Conservation (phyloP, 2,329 filamentous ascomycete species). For the Fusarium sp. region DNA sequence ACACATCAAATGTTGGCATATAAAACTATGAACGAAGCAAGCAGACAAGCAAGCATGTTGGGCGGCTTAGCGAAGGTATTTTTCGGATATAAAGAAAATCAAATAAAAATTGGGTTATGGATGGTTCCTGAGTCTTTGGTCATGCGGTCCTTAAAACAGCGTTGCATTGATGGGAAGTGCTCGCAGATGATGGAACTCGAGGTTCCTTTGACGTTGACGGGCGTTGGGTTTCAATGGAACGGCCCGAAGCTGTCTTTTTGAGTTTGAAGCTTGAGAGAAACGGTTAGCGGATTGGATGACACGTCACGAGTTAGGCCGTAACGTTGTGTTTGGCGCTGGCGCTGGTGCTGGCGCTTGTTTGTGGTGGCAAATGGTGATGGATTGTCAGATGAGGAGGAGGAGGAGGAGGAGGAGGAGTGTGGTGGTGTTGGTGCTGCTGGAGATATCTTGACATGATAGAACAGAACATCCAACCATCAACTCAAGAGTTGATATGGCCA, state of each 20-base stretch:
- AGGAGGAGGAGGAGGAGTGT: too few relatives aligned
- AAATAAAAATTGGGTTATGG: slow-evolving; percentile 11
- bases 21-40: slow-evolving; percentile 9
- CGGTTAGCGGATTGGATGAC: slow-evolving; percentile 2
- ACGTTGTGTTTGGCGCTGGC: slow-evolving; percentile 6
- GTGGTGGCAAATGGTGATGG: slow-evolving; percentile 27
- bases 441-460: not conserved
- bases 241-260: slow-evolving; percentile 13
- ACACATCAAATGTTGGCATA: slow-evolving; percentile 18
- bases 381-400: too few relatives aligned
- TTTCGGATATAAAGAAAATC: slow-evolving; percentile 22
- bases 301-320: slow-evolving; percentile 13
- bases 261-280: slow-evolving; percentile 19
- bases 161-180: not conserved
- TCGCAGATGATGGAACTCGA: not conserved
- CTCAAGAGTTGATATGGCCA: not conserved
- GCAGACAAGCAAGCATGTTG: slow-evolving; percentile 18
- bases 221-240: slow-evolving; percentile 6
- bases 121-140: not conserved
- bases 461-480: not conserved
- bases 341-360: not conserved
- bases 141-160: not conserved
- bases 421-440: not conserved
- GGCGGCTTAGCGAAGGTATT: slow-evolving; percentile 32
- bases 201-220: not conserved